Evolutionary conservation across 2,329 filamentous ascomycete species (phyloP).

Genomic region (Exophiala sp.): DNA sequence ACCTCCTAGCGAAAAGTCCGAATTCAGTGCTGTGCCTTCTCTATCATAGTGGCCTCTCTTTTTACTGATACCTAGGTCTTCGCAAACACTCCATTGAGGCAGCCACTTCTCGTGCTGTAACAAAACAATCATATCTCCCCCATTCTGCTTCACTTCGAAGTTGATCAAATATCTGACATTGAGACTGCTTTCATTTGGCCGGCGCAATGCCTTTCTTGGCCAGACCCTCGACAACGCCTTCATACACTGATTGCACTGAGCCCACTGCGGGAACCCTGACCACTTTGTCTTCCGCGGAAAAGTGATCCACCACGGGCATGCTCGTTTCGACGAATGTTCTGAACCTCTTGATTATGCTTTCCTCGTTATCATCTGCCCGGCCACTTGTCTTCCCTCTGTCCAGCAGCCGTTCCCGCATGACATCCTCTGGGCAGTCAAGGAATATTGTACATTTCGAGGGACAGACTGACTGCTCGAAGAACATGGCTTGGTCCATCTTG

Average conservation of each 20-base stretch:
- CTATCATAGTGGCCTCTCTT: neutral
- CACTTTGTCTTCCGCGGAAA: slow-evolving; percentile 68
- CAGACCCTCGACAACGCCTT: slow-evolving; percentile 47
- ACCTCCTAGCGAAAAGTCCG: neutral
- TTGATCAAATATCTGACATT: neutral
- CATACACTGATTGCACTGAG: slow-evolving; percentile 59
- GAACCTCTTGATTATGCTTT: slow-evolving; percentile 95
- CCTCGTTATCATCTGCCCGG: slow-evolving; percentile 84
- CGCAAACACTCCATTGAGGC: no score
- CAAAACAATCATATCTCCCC: neutral
- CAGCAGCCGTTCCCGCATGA: slow-evolving; percentile 77
- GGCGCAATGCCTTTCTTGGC: slow-evolving; percentile 37
- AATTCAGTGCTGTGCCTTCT: neutral
- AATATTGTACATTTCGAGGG: slow-evolving; percentile 81
- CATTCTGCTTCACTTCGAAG: neutral
- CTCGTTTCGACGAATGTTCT: slow-evolving; percentile 88
- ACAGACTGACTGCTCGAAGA: slow-evolving; percentile 87
- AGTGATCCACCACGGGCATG: slow-evolving; percentile 93
- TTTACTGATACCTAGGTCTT: neutral
- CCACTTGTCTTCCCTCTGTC: slow-evolving; percentile 91
- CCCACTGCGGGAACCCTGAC: slow-evolving; percentile 71
- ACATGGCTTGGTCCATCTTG: slow-evolving; percentile 92
- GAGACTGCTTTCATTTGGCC: slow-evolving; percentile 9
- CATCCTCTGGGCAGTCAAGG: slow-evolving; percentile 84
- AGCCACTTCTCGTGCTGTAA: no score